Evolutionary conservation across 352 stramenopile genomes (phyloP), one percentile per base, ranked within the genome.

Genomic region (Nothophytophthora sp.): DNA sequence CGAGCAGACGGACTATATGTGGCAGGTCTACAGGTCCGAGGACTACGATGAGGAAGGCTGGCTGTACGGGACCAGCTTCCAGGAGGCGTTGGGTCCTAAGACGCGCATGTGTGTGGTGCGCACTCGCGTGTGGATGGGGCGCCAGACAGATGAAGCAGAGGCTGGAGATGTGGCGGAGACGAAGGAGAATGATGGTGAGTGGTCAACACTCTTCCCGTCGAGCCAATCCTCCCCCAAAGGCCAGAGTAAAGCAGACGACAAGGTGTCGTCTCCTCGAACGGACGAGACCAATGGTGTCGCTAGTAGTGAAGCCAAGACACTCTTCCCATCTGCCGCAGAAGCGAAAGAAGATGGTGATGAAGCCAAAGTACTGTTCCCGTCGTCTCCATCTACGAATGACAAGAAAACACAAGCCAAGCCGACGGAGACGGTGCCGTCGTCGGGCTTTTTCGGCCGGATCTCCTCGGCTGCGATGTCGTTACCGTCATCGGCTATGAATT

Each of bases 31-130:
- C 72, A 88, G 86, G 47, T 76, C 80, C 5, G 67, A 89, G 29
- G 84, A 94, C 55, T 95, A 95, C 55, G 84, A 95, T 38, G 76
- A 85, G 32, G 83, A 95, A 55, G 84, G 84, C 13, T 95, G 84
- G 84, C 68, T 95, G 18, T 95, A 95, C 44, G 74, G 81, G 23
- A 51, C 68, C 4, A 72, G 59, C n/a, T 95, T 95, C 55, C 55
- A 67, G 8, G 78, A 85, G 12, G 68, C 83, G 24, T 66, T 87
- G 45, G 84, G 81, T 0, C 66, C 65, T 15, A 90, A 88, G 63
- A 84, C 74, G 9, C 64, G 71, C 6, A 69, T 50, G 20, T 85
- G 80, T n/a, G 69, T 80, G 11, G 80, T 95, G 27, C 84, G 84
- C n/a, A 90, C 63, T 37, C 81, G 84, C 28, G 78, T 95, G 11